Evolutionary conservation across 192 early-diverging fungal genomes (phyloP).

Genomic region (Coemansia sp.): DNA sequence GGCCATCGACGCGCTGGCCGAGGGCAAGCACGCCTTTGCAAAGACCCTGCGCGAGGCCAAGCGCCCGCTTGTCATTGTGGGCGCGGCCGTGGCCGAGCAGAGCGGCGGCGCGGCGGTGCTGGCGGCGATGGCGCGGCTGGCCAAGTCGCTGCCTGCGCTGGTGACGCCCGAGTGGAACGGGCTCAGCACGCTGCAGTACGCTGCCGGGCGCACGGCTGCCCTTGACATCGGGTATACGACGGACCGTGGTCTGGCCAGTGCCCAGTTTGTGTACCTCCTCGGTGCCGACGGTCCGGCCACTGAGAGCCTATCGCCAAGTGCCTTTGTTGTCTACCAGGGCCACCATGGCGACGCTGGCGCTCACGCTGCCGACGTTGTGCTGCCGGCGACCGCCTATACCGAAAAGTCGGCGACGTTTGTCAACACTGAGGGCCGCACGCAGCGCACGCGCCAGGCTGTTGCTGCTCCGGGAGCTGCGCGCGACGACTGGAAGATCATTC

Average conservation of each 20-base stretch:
- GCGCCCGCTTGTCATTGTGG: conserved; percentile 89
- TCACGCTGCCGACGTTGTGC: conserved; percentile 90
- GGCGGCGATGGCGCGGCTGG: conserved; percentile 74
- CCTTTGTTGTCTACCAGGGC: conserved; percentile 99
- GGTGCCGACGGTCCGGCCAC: conserved; percentile 69
- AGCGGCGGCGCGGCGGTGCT: conserved; percentile 65
- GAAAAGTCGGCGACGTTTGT: conserved; percentile 95
- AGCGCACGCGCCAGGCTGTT: conserved; percentile 91
- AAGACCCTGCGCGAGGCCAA: conserved; percentile 77
- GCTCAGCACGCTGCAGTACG: conserved; percentile 87
- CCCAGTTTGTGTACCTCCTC: conserved; percentile 87
- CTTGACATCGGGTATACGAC: conserved; percentile 79
- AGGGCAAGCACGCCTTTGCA: conserved; percentile 72
- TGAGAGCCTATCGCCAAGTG: conserved; percentile 67
- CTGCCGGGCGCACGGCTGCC: conserved; percentile 85
- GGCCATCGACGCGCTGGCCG: conserved; percentile 68
- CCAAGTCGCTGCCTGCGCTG: conserved; percentile 64
- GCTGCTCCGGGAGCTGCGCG: conserved; percentile 84
- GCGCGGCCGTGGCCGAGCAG: conserved; percentile 75
- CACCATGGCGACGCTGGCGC: conserved; percentile 98
- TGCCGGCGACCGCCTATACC: conserved; percentile 94
- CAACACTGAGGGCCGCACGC: conserved; percentile 96
- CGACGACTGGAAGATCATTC: conserved; percentile 99
- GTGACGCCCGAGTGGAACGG: conserved; percentile 83
- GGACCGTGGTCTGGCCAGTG: not conserved